Base-by-base conservation (phyloP, 2,329 filamentous ascomycete genomes). In the Sclerotinia spermophila region DNA sequence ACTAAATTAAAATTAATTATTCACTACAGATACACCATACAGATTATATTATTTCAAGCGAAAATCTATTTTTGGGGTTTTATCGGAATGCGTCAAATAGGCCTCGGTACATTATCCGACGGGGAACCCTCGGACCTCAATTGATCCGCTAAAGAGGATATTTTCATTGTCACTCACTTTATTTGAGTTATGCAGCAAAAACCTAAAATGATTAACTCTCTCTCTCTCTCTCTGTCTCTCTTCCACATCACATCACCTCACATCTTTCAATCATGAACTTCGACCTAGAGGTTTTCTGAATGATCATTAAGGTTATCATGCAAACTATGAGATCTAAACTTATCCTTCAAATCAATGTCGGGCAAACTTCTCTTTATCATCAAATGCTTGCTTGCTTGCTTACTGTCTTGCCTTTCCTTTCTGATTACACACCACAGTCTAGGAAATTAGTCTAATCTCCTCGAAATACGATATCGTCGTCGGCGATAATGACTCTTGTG, bases 121-220 rank as follows among this genome's bases (percentile, higher is more conserved):
- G 56, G 56, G 33, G 33, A n/a, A 59, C 56, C 21, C 56, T 59
- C 56, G 56, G 56, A n/a, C 35, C 56, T 59, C 56, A 35, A 59
- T 59, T n/a, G 35, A 59, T 59, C 56, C 33, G 11, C 35, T 38
- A 17, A 33, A 59, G 24, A 59, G 33, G 13, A 60, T n/a, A 60
- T 8, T 40, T n/a, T 40, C 13, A 4, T 40, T 35, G 56, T 60
- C 35, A 11, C 58, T 60, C 58, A 60, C 58, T 60, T 35, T 38
- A 19, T 60, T 60, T 27, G 35, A 30, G n/a, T 59, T 42, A 27
- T 40, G 15, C n/a, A 3, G 15, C 15, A 42, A 60, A 60, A 42
- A 40, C 58, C 35, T 60, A 60, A 60, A 60, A 42, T 8, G 58
- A 40, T 42, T 42, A 59, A 59, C 6, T 40, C 1, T 15, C 35